Percentiles rank a stretch among this genome's conserved stretches.
Evolutionary conservation across 2,329 filamentous ascomycete species (phyloP).

Genomic region (Massarina eburnea): DNA sequence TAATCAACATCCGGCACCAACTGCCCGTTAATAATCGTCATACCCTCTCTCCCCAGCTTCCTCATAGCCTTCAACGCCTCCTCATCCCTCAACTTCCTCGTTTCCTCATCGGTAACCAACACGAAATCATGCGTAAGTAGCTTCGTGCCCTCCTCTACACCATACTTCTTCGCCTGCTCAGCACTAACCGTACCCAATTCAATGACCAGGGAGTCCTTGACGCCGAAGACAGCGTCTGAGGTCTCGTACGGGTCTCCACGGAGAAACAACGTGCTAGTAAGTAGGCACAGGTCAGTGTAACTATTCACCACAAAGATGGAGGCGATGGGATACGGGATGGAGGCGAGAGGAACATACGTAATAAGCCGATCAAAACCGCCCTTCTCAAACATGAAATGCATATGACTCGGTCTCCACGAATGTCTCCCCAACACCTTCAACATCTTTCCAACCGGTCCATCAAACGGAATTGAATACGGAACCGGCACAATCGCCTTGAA

Average conservation of each 20-base stretch:
- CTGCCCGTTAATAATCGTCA: slow-evolving; percentile 75
- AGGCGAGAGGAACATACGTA: slow-evolving; percentile 63
- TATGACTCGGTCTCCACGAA: slow-evolving; percentile 42
- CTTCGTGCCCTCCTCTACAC: slow-evolving; percentile 63
- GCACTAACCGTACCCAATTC: slow-evolving; percentile 28
- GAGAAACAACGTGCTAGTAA: slow-evolving; percentile 69
- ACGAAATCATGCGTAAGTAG: slow-evolving; percentile 76
- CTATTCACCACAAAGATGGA: neutral
- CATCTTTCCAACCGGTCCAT: slow-evolving; percentile 66
- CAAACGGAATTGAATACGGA: slow-evolving; percentile 80
- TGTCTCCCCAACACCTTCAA: slow-evolving; percentile 31
- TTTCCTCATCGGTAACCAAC: slow-evolving; percentile 71
- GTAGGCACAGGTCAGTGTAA: neutral
- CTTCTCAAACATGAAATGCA: slow-evolving; percentile 66
- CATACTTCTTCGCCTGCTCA: slow-evolving; percentile 47
- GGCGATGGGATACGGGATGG: neutral
- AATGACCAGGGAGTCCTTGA: slow-evolving; percentile 72
- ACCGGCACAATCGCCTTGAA: slow-evolving; percentile 85
- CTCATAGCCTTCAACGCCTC: slow-evolving; percentile 68
- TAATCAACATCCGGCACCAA: slow-evolving; percentile 72
- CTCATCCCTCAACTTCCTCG: slow-evolving; percentile 64
- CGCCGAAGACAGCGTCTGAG: slow-evolving; percentile 82
- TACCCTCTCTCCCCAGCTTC: slow-evolving; percentile 62
- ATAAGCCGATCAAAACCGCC: slow-evolving; percentile 67
- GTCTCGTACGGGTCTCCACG: slow-evolving; percentile 79